Conservation (phyloP, 2,329 filamentous ascomycete species). For the Botrytis medusae region DNA sequence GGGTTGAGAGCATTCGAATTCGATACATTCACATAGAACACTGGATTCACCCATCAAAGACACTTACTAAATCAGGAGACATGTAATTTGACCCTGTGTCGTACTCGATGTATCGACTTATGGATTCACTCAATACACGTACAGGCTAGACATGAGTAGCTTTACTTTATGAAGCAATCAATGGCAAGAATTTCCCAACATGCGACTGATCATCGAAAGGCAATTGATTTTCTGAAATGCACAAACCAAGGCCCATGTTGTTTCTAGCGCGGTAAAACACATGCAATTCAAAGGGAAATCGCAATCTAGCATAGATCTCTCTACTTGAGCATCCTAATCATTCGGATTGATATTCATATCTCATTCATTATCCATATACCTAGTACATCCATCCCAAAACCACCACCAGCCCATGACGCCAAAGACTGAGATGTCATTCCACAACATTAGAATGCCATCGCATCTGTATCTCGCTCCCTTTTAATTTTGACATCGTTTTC, state of each 20-base stretch:
- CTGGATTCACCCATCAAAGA: neutral
- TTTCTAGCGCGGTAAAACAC: neutral
- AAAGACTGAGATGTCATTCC: neutral
- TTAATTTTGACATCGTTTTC: conserved; percentile 56
- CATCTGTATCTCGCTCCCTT: conserved; percentile 50
- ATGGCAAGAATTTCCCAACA: neutral
- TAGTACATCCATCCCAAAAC: neutral
- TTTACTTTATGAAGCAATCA: neutral
- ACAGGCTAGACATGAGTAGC: neutral
- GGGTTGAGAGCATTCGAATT: neutral
- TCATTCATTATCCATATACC: neutral
- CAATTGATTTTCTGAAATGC: neutral
- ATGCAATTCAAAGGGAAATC: neutral
- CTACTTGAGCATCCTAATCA: too few relatives aligned
- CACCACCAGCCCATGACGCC: neutral
- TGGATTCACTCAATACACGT: neutral
- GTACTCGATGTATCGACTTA: neutral
- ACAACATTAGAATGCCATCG: conserved; percentile 61
- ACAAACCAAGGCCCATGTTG: neutral
- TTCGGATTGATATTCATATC: conserved; percentile 11
- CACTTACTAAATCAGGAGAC: neutral
- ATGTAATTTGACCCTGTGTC: neutral
- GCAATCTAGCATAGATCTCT: neutral
- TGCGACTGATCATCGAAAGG: neutral
- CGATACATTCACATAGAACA: neutral